Percentiles rank a stretch among this genome's conserved stretches.
Evolutionary conservation across 768 basidiomycete genomes (phyloP).

Genomic region (Russula vinacea): DNA sequence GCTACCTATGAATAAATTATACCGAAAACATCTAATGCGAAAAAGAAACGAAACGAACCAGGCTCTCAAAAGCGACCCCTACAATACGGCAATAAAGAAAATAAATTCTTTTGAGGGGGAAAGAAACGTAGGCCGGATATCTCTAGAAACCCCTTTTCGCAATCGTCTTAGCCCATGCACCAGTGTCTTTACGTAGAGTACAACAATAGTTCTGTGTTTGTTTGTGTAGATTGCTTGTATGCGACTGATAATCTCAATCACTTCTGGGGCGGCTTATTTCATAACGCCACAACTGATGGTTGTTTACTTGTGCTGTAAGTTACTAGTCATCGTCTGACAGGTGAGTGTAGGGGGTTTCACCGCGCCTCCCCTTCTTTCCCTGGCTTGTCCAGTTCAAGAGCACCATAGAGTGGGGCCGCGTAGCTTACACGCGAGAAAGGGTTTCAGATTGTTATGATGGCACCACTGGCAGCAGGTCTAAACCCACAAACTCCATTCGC

Average conservation of each 20-base stretch:
- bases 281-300: neutral
- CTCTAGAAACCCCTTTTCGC: neutral
- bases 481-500: too few species aligned
- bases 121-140: neutral
- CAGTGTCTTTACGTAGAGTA: conserved; percentile 9
- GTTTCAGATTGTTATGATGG: too few species aligned
- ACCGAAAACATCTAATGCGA: conserved; percentile 10
- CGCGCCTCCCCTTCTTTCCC: neutral
- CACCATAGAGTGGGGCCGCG: neutral
- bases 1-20: neutral
- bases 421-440: neutral
- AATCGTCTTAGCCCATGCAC: too few species aligned
- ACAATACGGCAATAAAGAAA: neutral
- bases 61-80: neutral
- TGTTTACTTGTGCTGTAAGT: neutral
- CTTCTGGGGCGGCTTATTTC: neutral
- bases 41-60: neutral
- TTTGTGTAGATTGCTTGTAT: conserved; percentile 16
- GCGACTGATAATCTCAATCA: neutral
- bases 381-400: neutral
- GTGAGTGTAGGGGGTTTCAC: neutral
- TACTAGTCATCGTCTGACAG: neutral
- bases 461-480: too few species aligned
- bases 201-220: neutral
- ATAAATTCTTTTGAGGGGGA: neutral